These are phyloP conservation scores for Eleusine indica DNA, from an alignment of 176 grass and related monocot genomes.

Conservation along the genomic window DNA sequence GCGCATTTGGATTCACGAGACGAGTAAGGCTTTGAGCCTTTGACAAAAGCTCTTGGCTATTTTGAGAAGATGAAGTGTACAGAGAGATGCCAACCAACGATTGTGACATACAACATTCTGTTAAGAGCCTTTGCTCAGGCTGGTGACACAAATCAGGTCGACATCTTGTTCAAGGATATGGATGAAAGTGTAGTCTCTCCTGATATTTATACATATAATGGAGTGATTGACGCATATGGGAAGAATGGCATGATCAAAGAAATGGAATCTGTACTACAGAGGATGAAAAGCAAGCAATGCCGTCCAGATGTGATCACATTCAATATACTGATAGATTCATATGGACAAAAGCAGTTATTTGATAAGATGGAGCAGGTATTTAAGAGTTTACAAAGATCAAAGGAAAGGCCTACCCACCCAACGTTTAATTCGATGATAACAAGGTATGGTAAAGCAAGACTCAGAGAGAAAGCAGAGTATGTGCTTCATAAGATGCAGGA, in stretches of 20 bases:
- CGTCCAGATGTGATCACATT: constrained; percentile 91
- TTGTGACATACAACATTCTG: constrained; percentile 96
- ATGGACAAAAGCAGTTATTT: constrained; percentile 75
- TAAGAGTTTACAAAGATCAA: constrained; percentile 80
- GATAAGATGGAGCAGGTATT: constrained; percentile 99
- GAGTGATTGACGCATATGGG: constrained; percentile 83
- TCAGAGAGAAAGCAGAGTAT: constrained; percentile 74
- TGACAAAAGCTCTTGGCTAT: constrained; percentile 77
- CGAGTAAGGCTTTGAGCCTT: constrained; percentile 51
- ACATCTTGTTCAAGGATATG: constrained; percentile 85
- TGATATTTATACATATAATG: constrained; percentile 82
- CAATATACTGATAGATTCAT: constrained; percentile 94
- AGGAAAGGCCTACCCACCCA: constrained; percentile 78
- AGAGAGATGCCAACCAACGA: constrained; percentile 76
- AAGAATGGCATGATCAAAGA: constrained; percentile 94
- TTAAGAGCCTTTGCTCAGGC: constrained; percentile 89
- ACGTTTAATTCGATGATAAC: constrained; percentile 98
- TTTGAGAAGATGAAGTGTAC: constrained; percentile 97
- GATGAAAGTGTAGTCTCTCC: constrained; percentile 68
- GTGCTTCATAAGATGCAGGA: constrained; percentile 73
- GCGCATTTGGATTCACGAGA: constrained; percentile 85
- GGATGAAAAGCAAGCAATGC: constrained; percentile 83
- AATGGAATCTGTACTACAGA: constrained; percentile 79
- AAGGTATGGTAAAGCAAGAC: constrained; percentile 90
- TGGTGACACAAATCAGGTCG: constrained; percentile 67